Base-by-base conservation (phyloP, 2,329 filamentous ascomycete species). In the Sporothrix variecibatus region DNA sequence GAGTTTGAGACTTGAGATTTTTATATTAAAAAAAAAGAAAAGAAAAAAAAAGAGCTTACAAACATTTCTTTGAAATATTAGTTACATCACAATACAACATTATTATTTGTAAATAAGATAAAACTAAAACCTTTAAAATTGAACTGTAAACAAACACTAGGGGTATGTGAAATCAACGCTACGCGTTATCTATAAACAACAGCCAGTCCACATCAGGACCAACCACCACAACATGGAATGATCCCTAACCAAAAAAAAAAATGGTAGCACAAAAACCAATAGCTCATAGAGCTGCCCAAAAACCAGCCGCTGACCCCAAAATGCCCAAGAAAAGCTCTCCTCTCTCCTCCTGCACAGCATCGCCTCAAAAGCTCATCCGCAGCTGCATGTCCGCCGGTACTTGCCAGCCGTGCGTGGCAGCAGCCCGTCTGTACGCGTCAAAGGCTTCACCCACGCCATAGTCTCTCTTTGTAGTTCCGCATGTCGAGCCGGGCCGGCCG, bases 381-480 rank as follows among this genome's bases (percentile, higher is more conserved):
- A 1, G 17, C 7, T n/a, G 28, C 64, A 74, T 72, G 43, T 74
- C 73, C 0, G 2, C 1, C 3, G 73, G 73, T 4, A 74, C 34
- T 17, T 34, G n/a, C 94, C 94, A 97, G 0, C 92, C 91, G 82
- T 97, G 94, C 4, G 82, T 77, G 0, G 76, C 77, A 75, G 92
- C 94, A 12, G 91, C 92, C 71, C 94, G 88, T 40, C 86, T 83
- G 79, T 92, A 97, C 2, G 93, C 94, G 0, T 90, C 87, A 0
- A 94, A 84, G 0, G 94, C 94, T 80, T 97, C 94, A 0, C 80
- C 80, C 5, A 93, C 86, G 0, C 85, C 84, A 79, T 97, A 97
- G 76, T 93, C 87, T 58, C 11, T 31, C n/a, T 17, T 43, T 31
- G 65, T 12, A 9, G 49, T 3, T 0, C 7, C 3, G 8, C 20